phyloP scores from a whole-genome alignment of 2,329 filamentous ascomycete genomes.

The Colletotrichum lentis region DNA sequence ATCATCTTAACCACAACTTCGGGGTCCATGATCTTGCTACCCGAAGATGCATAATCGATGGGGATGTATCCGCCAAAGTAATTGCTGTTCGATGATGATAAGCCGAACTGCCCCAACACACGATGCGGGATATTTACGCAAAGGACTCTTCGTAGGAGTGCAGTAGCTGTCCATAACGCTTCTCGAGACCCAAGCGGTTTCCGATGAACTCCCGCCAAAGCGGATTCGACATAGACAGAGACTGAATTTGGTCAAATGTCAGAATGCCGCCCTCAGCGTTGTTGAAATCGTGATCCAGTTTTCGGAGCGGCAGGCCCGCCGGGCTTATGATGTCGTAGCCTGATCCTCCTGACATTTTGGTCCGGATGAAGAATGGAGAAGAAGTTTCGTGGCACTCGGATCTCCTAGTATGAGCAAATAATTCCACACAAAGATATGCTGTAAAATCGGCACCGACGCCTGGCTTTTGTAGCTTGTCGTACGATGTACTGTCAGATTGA shows the following conservation, averaged over 20 bases:
- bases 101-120: rapidly evolving
- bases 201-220: slow-evolving; percentile 41
- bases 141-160: slow-evolving; percentile 40
- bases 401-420: too few species aligned
- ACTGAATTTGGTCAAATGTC: slow-evolving; percentile 39
- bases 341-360: background rate
- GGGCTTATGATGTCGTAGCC: background rate
- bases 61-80: slow-evolving; percentile 41
- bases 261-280: slow-evolving; percentile 41
- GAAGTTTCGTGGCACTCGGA: too few species aligned
- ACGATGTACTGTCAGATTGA: too few species aligned
- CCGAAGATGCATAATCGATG: slow-evolving; percentile 40
- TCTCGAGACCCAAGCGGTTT: slow-evolving; percentile 39
- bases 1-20: slow-evolving; percentile 39
- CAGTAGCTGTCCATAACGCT: slow-evolving; percentile 39
- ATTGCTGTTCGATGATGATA: background rate
- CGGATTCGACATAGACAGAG: slow-evolving; percentile 36
- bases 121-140: background rate
- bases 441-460: rapidly evolving
- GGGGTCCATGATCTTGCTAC: slow-evolving; percentile 37
- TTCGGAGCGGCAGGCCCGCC: slow-evolving; percentile 16
- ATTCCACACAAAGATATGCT: background rate
- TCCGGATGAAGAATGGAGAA: too few species aligned
- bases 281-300: slow-evolving; percentile 41
- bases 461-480: too few species aligned